Conservation (phyloP, 2,329 filamentous ascomycete genomes). For the Aureobasidium namibiae region DNA sequence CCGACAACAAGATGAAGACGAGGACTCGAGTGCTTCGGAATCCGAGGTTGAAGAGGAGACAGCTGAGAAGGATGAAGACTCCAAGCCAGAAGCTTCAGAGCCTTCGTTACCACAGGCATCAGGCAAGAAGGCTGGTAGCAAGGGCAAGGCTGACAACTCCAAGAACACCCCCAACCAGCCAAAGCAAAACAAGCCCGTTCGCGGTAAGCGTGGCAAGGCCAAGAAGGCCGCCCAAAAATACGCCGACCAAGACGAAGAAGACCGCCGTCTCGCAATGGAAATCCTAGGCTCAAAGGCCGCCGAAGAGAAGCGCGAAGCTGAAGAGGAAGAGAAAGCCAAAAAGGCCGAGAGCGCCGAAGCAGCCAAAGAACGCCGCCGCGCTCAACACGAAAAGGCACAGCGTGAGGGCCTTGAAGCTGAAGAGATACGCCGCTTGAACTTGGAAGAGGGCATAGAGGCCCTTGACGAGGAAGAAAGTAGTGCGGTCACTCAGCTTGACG, state of each 20-base stretch:
- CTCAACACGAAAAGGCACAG: constrained; percentile 71
- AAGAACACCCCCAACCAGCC: constrained; percentile 16
- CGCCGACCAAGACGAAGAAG: constrained; percentile 88
- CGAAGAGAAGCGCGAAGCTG: constrained; percentile 59
- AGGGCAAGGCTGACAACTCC: constrained; percentile 17
- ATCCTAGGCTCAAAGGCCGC: constrained; percentile 73
- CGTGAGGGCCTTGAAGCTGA: constrained; percentile 70
- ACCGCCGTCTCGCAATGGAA: constrained; percentile 71
- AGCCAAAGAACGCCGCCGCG: constrained; percentile 62
- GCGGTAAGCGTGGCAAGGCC: constrained; percentile 72
- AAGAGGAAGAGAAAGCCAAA: constrained; percentile 48
- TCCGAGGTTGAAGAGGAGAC: constrained; percentile 20
- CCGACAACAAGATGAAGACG: constrained; percentile 20
- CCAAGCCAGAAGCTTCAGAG: constrained; percentile 19
- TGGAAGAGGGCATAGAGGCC: constrained; percentile 45
- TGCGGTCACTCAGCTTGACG: constrained; percentile 53
- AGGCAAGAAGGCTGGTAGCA: constrained; percentile 22
- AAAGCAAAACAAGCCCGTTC: constrained; percentile 31
- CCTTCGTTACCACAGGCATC: constrained; percentile 16
- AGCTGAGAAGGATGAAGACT: constrained; percentile 27
- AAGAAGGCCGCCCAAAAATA: constrained; percentile 89
- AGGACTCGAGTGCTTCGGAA: constrained; percentile 20
- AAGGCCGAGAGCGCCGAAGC: constrained; percentile 60
- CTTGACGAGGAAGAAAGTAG: constrained; percentile 25
- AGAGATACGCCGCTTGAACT: constrained; percentile 52